phyloP scores from a whole-genome alignment of 1,284 basidiomycete species.

The Ceratobasidium sp. region DNA sequence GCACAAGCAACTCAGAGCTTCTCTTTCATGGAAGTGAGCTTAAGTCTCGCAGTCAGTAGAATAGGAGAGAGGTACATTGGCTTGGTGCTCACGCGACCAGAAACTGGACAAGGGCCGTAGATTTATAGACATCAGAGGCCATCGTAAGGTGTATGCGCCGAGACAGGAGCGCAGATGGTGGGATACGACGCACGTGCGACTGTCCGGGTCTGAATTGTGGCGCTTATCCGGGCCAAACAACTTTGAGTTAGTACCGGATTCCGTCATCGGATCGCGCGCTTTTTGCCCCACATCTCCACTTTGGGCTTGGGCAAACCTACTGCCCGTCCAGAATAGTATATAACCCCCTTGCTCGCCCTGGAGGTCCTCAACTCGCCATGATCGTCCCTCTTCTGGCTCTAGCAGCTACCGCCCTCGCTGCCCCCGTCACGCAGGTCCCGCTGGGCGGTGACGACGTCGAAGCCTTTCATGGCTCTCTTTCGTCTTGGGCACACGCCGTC shows the following conservation, averaged over 20 bases:
- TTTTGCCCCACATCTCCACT: not conserved
- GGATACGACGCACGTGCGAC: slow-evolving; percentile 28
- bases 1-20: too few species aligned
- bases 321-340: not conserved
- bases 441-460: slow-evolving; percentile 18
- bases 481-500: slow-evolving; percentile 32
- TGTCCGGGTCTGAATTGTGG: not conserved
- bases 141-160: slow-evolving; percentile 10
- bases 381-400: slow-evolving; percentile 19
- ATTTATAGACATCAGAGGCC: not conserved
- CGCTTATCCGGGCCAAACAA: slow-evolving; percentile 13
- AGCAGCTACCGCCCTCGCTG: slow-evolving; percentile 12
- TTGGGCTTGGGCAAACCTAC: not conserved
- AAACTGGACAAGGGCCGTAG: not conserved
- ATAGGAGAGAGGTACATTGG: slow-evolving; percentile 18
- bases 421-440: slow-evolving; percentile 22
- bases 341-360: not conserved
- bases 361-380: slow-evolving; percentile 15
- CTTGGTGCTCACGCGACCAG: not conserved
- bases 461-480: slow-evolving; percentile 23
- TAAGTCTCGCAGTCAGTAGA: too few species aligned
- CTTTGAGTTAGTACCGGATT: slow-evolving; percentile 1
- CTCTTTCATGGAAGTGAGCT: too few species aligned
- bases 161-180: slow-evolving; percentile 14
- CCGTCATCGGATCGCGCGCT: slow-evolving; percentile 9